These are phyloP conservation scores for Candida vaughaniae DNA, from an alignment of 805 yeast species.

Conservation along the genomic window DNA sequence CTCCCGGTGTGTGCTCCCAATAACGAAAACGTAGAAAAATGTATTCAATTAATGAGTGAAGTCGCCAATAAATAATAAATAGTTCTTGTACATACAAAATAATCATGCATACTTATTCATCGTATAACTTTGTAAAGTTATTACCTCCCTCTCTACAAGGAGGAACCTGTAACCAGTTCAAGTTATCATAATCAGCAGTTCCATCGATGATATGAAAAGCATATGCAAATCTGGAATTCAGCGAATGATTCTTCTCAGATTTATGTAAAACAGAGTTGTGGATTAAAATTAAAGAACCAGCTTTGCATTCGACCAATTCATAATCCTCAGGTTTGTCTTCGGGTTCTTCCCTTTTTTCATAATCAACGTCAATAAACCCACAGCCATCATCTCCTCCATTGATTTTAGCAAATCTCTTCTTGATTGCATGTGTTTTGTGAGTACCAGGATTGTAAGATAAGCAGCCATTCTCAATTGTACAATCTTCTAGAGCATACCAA, in stretches of 20 bases:
- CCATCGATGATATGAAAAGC: constrained; percentile 83
- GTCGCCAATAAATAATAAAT: constrained; percentile 26
- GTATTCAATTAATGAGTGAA: constrained; percentile 72
- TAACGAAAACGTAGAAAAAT: constrained; percentile 67
- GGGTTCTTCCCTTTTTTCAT: constrained; percentile 12
- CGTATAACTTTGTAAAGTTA: constrained; percentile 51
- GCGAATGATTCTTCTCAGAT: constrained; percentile 58
- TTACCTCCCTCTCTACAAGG: constrained; percentile 55
- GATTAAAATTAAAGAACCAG: constrained; percentile 70
- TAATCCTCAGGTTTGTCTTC: constrained; percentile 42
- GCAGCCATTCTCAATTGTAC: constrained; percentile 67
- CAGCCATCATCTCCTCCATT: constrained; percentile 53
- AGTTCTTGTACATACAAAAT: neutral
- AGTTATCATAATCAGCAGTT: constrained; percentile 52
- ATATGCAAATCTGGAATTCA: constrained; percentile 66
- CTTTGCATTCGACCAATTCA: constrained; percentile 57
- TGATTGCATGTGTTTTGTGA: constrained; percentile 56
- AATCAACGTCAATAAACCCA: constrained; percentile 45
- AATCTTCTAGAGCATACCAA: constrained; percentile 80
- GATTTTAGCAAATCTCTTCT: constrained; percentile 61
- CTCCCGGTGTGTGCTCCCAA: constrained; percentile 83
- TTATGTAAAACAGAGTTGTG: constrained; percentile 72
- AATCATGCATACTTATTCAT: neutral
- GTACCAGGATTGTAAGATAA: constrained; percentile 69
- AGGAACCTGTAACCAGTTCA: constrained; percentile 81